Evolutionary conservation across 1,284 basidiomycete genomes (phyloP).

Genomic region (Coriolopsis trogii): DNA sequence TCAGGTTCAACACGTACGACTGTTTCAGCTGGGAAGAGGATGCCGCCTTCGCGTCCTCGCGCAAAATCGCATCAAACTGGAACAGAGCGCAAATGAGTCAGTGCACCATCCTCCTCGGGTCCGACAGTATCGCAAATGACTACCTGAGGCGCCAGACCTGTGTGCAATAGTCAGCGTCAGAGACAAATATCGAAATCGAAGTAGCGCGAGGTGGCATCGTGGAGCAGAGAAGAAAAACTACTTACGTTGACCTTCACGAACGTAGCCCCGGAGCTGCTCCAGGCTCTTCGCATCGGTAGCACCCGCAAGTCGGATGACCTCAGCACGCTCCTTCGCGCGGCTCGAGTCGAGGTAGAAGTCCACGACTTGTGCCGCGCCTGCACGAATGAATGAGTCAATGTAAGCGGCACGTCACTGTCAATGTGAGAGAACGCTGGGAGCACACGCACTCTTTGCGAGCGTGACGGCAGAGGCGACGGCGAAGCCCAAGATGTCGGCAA

Average conservation of each 20-base stretch:
- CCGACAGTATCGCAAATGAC: not conserved
- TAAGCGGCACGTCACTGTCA: no score
- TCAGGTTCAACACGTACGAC: constrained; percentile 50
- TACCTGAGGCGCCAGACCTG: constrained; percentile 19
- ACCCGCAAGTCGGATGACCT: constrained; percentile 46
- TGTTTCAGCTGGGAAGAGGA: constrained; percentile 40
- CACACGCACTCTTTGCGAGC: constrained; percentile 45
- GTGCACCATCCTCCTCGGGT: not conserved
- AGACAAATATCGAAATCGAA: not conserved
- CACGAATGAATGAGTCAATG: not conserved
- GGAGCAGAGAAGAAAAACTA: constrained; percentile 6
- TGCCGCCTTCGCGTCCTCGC: constrained; percentile 43
- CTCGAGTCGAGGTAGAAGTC: constrained; percentile 62
- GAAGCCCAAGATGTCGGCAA: constrained; percentile 50
- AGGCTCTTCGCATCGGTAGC: constrained; percentile 38
- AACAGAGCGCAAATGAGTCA: constrained; percentile 27
- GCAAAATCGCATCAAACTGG: constrained; percentile 46
- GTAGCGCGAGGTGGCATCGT: no score
- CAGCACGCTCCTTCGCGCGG: constrained; percentile 41
- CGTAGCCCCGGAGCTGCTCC: constrained; percentile 50
- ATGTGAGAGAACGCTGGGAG: constrained; percentile 52
- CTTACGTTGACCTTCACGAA: constrained; percentile 55
- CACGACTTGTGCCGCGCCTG: constrained; percentile 56
- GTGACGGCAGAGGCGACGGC: constrained; percentile 51
- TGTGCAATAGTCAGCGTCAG: not conserved